Evolutionary conservation across 768 basidiomycete genomes (phyloP).

Genomic region (Auriscalpium orientale): DNA sequence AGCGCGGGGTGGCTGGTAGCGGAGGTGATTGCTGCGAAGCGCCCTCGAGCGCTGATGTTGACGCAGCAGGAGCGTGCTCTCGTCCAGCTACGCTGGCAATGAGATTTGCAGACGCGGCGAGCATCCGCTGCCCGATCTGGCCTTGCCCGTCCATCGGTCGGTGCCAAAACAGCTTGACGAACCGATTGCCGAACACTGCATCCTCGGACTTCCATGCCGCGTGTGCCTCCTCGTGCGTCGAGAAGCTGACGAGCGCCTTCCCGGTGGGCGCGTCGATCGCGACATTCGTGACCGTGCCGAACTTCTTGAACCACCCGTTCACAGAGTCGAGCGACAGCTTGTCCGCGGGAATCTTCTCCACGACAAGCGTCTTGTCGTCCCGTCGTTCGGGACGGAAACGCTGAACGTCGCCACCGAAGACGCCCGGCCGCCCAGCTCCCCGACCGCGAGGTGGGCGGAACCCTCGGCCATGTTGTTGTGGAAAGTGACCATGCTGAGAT

Average conservation of each 20-base stretch:
- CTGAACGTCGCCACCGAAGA: slow-evolving; percentile 58
- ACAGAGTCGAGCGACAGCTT: slow-evolving; percentile 72
- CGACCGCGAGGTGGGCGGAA: slow-evolving; percentile 13
- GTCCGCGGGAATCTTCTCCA: slow-evolving; percentile 89
- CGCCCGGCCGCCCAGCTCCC: slow-evolving; percentile 41
- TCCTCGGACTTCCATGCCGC: slow-evolving; percentile 90
- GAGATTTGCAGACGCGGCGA: slow-evolving; percentile 75
- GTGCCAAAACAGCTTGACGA: slow-evolving; percentile 96
- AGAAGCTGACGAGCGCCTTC: slow-evolving; percentile 86
- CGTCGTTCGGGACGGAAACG: slow-evolving; percentile 61
- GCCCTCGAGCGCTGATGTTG: slow-evolving; percentile 15
- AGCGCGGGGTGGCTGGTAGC: slow-evolving; percentile 21
- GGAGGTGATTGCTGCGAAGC: slow-evolving; percentile 18
- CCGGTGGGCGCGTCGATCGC: slow-evolving; percentile 68
- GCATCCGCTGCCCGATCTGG: slow-evolving; percentile 61
- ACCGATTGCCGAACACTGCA: slow-evolving; percentile 90
- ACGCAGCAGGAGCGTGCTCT: slow-evolving; percentile 18
- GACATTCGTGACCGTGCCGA: slow-evolving; percentile 88
- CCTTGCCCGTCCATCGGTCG: slow-evolving; percentile 90
- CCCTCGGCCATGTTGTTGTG: background rate
- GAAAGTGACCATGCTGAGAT: slow-evolving; percentile 12
- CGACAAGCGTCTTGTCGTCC: slow-evolving; percentile 76
- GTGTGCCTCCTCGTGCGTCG: slow-evolving; percentile 74
- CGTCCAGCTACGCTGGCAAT: slow-evolving; percentile 55
- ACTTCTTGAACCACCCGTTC: slow-evolving; percentile 85